Percentiles rank a stretch among this genome's conserved stretches.
Conservation (phyloP, 164 flowering plant species). For the Kalanchoe fedtschenkoi region DNA sequence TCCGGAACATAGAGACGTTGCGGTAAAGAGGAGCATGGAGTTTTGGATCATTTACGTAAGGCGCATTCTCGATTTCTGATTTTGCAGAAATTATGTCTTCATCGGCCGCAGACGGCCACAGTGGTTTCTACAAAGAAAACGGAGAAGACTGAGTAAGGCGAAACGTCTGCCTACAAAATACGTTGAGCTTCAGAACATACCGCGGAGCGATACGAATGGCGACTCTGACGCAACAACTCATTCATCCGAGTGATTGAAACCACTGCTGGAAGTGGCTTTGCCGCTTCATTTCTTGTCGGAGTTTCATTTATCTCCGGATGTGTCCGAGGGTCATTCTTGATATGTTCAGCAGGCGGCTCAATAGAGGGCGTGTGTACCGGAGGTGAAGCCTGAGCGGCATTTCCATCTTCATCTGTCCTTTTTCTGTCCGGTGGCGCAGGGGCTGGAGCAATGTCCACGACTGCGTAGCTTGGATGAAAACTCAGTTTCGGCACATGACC, state of each 20-base stretch:
- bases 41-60: conserved; percentile 17
- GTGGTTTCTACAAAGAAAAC: conserved; percentile 26
- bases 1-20: conserved; percentile 49
- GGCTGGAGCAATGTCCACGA: not conserved
- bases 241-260: conserved; percentile 46
- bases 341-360: not conserved
- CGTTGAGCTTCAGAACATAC: conserved; percentile 19
- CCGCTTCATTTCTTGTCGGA: conserved; percentile 13
- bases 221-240: conserved; percentile 26
- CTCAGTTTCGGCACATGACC: not conserved
- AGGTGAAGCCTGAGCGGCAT: too few species aligned
- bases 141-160: not conserved
- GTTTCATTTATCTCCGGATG: conserved; percentile 9
- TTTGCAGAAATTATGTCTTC: conserved; percentile 33
- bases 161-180: conserved; percentile 1
- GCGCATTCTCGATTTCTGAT: conserved; percentile 40
- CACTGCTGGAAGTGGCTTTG: conserved; percentile 18
- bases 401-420: too few species aligned
- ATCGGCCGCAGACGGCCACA: conserved; percentile 43
- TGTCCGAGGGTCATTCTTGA: conserved; percentile 5
- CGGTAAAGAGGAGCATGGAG: conserved; percentile 51
- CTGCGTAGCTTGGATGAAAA: not conserved
- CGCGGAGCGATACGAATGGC: conserved; percentile 23
- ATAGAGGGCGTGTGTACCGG: conserved; percentile 4
- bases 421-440: too few species aligned